Conservation (phyloP, 768 basidiomycete species). For the Fistulinella prunicolor region DNA sequence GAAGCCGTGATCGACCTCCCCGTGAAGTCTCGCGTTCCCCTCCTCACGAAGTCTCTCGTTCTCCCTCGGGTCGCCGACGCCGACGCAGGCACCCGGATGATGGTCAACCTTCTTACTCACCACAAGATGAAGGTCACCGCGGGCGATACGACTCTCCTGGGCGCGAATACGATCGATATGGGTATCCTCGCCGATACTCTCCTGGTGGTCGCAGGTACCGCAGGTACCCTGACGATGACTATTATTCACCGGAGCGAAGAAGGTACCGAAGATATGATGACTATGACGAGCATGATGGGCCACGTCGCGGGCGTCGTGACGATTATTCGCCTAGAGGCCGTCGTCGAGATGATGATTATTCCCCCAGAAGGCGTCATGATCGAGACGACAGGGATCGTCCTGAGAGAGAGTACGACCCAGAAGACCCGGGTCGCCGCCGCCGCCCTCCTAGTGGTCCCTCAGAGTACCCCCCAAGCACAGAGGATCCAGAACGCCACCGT, state of each 20-base stretch:
- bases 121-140: constrained; percentile 7
- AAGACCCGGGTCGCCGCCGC: neutral
- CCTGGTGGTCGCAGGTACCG: constrained; percentile 17
- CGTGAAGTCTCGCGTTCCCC: constrained; percentile 2
- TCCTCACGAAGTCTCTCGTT: constrained; percentile 10
- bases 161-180: constrained; percentile 15
- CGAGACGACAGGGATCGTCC: neutral
- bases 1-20: constrained; percentile 4
- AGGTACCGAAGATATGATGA: neutral
- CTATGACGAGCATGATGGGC: neutral
- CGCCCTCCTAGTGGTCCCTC: neutral
- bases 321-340: neutral
- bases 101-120: constrained; percentile 25
- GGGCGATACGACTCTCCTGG: constrained; percentile 10
- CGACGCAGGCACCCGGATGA: constrained; percentile 1
- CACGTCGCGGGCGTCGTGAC: neutral
- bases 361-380: too few species aligned
- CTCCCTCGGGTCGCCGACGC: neutral
- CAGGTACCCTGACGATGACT: constrained; percentile 8
- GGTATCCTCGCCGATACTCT: constrained; percentile 14
- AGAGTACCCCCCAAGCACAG: neutral
- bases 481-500: neutral
- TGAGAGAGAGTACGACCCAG: neutral
- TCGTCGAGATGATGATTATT: neutral
- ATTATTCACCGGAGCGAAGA: constrained; percentile 15